Percentiles rank a stretch among this genome's conserved stretches.
Evolutionary conservation across 352 stramenopile genomes (phyloP).

Genomic region (Phytophthora citrophthora): DNA sequence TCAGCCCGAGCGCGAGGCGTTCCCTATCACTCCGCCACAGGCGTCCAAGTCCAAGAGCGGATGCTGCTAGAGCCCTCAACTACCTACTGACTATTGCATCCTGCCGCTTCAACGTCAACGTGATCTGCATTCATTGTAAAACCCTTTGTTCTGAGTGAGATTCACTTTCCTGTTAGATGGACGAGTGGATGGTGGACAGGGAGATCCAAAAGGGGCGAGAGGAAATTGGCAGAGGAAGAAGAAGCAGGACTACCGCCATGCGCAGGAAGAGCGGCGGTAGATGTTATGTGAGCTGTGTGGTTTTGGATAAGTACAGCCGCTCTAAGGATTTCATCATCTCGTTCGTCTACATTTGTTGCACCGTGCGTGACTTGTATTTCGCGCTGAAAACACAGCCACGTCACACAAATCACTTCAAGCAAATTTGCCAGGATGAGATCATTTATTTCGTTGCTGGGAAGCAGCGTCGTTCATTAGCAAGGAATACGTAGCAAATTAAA

Average conservation of each 20-base stretch:
- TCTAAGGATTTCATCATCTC: slow-evolving; percentile 29
- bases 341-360: slow-evolving; percentile 1
- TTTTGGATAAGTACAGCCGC: slow-evolving; percentile 38
- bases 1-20: slow-evolving; percentile 83
- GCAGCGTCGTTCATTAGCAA: slow-evolving; percentile 6
- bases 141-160: slow-evolving; percentile 14
- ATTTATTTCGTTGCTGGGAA: slow-evolving; percentile 22
- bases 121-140: slow-evolving; percentile 31
- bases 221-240: slow-evolving; percentile 23
- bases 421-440: slow-evolving; percentile 16
- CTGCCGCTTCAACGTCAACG: slow-evolving; percentile 37
- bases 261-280: slow-evolving; percentile 27
- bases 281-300: slow-evolving; percentile 47
- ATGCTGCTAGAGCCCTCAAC: slow-evolving; percentile 72
- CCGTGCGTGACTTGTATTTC: neutral
- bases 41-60: slow-evolving; percentile 80
- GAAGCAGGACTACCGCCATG: slow-evolving; percentile 16
- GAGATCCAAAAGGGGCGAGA: slow-evolving; percentile 6
- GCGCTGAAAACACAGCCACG: neutral
- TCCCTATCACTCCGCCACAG: slow-evolving; percentile 81
- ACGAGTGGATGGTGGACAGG: slow-evolving; percentile 17
- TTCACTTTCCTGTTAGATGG: slow-evolving; percentile 21
- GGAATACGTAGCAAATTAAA: slow-evolving; percentile 28
- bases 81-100: slow-evolving; percentile 39
- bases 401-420: slow-evolving; percentile 1